Base-by-base conservation (phyloP, 164 flowering plant species). In the Sextonia rubra region DNA sequence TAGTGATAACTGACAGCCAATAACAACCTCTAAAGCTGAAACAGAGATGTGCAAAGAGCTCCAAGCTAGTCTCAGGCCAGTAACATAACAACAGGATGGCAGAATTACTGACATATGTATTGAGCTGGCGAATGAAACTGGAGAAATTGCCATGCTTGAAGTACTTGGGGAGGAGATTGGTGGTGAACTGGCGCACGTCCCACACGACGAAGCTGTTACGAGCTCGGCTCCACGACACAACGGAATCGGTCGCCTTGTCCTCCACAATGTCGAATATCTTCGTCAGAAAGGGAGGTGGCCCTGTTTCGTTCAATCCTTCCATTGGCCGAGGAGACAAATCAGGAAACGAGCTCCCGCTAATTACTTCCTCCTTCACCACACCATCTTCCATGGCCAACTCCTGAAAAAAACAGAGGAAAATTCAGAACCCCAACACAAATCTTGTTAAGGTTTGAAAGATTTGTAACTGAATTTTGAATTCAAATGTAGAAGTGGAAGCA, bases 141-240 rank as follows among this genome's bases (percentile, higher is more conserved):
- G 90, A 87, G 87, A 89, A 89, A 70, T 91, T 91, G 29, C 70
- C 75, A 81, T 91, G 97, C 88, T 91, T 91, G 86, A 91, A 91
- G 75, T 83, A 84, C 56, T 74, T 82, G 64, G 92, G 97, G 49
- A 91, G 87, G 24, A 91, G 77, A 47, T 30, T 70, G 23, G 65
- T 66, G 12, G 90, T 77, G 73, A 91, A 87, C 48, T 75, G 77
- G 70, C 84, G 84, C 0, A 77, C 77, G 37, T 91, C 93, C 92
- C 91, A 83, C 55, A 91, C 91, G 20, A 89, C 60, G 77, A 91
- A 91, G 73, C 93, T 89, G 8, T 73, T 71, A 0, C 79, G 77
- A 15, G 48, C 70, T 1, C 2, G 37, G 67, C 90, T 77, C 97
- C 97, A 91, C 1, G 93, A 88, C 18, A 91, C 88, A 0, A 87